These are phyloP conservation scores for Aspergillus aculeatinus DNA, from an alignment of 2,329 filamentous ascomycete species.

Conservation along the genomic window DNA sequence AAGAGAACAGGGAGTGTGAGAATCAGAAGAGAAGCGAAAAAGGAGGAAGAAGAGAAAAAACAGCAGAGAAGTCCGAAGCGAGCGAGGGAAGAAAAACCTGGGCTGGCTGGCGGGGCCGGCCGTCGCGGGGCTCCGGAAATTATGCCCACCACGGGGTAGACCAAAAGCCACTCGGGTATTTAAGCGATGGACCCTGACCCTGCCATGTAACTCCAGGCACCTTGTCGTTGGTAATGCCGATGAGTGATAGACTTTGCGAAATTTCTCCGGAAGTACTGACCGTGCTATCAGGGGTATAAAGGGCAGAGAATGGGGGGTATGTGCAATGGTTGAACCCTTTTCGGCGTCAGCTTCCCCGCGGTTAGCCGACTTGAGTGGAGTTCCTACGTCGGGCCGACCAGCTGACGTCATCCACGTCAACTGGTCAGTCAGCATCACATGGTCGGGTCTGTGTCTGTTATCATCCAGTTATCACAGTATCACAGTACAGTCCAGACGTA, in stretches of 20 bases:
- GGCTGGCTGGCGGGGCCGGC: neutral
- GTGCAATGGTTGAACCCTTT: neutral
- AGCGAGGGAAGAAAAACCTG: neutral
- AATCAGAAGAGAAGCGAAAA: neutral
- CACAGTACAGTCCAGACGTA: neutral
- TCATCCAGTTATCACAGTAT: too few relatives aligned
- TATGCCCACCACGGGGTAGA: neutral
- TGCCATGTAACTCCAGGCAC: neutral
- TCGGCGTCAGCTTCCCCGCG: neutral
- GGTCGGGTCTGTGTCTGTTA: neutral
- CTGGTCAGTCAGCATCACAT: neutral
- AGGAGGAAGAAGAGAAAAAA: slow-evolving; percentile 6
- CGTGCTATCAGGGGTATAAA: neutral
- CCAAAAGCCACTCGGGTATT: neutral
- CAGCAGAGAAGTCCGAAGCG: neutral
- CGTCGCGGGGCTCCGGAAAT: neutral
- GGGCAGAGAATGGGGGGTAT: neutral
- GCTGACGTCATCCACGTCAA: neutral
- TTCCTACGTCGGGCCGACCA: neutral
- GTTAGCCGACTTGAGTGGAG: neutral
- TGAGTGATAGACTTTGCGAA: neutral
- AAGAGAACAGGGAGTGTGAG: neutral
- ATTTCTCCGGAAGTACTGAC: neutral
- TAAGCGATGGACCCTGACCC: neutral
- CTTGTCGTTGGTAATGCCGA: neutral